A percentile compares a stretch with the other conserved stretches of the same genome.
Evolutionary conservation across 495 filamentous ascomycete species (phyloP).

Genomic region (Penicillium macrosclerotiorum): DNA sequence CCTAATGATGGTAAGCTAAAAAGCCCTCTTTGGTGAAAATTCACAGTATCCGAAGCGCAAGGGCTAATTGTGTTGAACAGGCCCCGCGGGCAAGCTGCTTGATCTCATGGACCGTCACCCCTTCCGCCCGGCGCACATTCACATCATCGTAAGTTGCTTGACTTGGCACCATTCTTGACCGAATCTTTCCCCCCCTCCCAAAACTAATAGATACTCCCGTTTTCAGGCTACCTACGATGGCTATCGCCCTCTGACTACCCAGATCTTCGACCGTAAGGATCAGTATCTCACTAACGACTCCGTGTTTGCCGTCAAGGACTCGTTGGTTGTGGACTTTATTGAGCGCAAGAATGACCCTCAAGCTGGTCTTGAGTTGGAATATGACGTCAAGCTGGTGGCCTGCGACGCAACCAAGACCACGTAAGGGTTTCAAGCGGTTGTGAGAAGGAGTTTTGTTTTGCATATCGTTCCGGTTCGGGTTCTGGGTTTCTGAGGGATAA

Average conservation of each 20-base stretch:
- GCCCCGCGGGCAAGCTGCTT: slow-evolving; percentile 47
- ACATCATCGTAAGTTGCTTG: slow-evolving; percentile 72
- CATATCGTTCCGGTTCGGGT: slow-evolving; percentile 1
- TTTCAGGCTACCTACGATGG: slow-evolving; percentile 40
- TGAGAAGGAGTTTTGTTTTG: not conserved
- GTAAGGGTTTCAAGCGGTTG: not conserved
- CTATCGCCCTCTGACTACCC: slow-evolving; percentile 65
- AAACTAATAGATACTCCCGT: slow-evolving; percentile 11
- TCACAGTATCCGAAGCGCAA: too few species aligned
- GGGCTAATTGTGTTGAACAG: too few species aligned
- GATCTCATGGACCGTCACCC: slow-evolving; percentile 67
- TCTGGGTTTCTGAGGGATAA: slow-evolving; percentile 7
- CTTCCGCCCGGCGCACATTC: slow-evolving; percentile 82
- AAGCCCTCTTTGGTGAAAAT: too few species aligned
- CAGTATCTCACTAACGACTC: slow-evolving; percentile 62
- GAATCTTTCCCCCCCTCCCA: not conserved
- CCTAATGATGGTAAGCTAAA: slow-evolving; percentile 64
- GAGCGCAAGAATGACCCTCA: slow-evolving; percentile 56
- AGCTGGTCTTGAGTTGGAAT: slow-evolving; percentile 66
- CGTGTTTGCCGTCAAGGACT: slow-evolving; percentile 78
- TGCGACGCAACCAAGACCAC: not conserved
- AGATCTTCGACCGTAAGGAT: slow-evolving; percentile 69
- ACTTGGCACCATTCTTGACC: too few species aligned
- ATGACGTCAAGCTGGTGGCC: slow-evolving; percentile 42
- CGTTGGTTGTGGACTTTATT: slow-evolving; percentile 64